Percentiles rank a stretch among this genome's conserved stretches.
Conservation (phyloP, 495 filamentous ascomycete species). For the Penicillium macrosclerotiorum region DNA sequence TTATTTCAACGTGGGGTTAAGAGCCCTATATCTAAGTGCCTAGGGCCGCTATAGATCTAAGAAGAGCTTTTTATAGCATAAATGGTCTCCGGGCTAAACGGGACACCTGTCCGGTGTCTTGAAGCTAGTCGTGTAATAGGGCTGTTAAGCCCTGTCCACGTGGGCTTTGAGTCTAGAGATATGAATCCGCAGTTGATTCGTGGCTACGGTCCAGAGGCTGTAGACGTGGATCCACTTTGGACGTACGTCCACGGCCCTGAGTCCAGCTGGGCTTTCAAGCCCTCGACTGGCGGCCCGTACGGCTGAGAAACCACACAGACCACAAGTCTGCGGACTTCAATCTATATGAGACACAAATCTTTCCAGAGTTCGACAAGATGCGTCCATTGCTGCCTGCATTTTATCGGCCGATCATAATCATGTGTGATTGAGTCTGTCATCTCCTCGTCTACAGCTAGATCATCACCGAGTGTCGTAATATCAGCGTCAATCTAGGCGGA, state of each 20-base stretch:
- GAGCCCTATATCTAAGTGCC: background rate
- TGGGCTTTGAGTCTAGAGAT: constrained; percentile 1
- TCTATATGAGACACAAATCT: constrained; percentile 1
- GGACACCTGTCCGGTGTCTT: background rate
- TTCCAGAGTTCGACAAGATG: no score
- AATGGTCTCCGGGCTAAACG: no score
- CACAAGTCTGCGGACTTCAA: background rate
- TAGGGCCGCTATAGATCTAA: no score
- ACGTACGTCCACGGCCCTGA: constrained; percentile 4
- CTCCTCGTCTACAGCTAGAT: background rate
- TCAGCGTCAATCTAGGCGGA: no score
- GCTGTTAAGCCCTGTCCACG: background rate
- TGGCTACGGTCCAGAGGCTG: background rate
- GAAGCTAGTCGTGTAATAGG: constrained; percentile 1
- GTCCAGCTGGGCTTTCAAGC: background rate
- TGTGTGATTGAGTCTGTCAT: background rate
- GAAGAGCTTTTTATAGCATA: no score
- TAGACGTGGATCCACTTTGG: constrained; percentile 7
- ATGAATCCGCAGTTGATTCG: constrained; percentile 1
- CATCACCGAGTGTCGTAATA: background rate
- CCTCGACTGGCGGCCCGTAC: constrained; percentile 2
- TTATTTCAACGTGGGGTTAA: background rate
- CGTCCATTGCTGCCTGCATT: background rate
- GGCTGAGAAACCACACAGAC: background rate
- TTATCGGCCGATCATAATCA: background rate